These are phyloP conservation scores for Mortierella sp. DNA, from an alignment of 371 early-diverging fungal genomes.

Conservation along the genomic window DNA sequence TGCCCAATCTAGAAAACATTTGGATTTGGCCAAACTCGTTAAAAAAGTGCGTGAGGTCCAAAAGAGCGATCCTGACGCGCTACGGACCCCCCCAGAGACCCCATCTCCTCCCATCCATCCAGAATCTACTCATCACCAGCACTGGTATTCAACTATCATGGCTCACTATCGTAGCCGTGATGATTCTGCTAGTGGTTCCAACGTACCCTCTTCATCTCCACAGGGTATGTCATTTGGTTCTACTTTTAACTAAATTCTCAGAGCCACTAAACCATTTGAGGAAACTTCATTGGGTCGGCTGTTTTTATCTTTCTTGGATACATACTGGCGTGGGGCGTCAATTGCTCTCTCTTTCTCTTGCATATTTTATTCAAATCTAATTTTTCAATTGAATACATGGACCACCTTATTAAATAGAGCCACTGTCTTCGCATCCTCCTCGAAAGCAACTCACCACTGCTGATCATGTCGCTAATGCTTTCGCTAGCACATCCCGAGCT, in stretches of 20 bases:
- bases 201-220: background rate
- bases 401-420: background rate
- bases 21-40: constrained; percentile 33
- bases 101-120: background rate
- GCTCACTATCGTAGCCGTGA: constrained; percentile 15
- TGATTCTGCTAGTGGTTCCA: constrained; percentile 6
- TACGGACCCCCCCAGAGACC: constrained; percentile 6
- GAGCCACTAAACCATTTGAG: no score
- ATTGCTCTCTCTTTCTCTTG: no score
- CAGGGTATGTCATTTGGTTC: constrained; percentile 2
- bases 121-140: constrained; percentile 14
- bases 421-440: background rate
- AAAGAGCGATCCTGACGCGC: constrained; percentile 22
- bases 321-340: no score
- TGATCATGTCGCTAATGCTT: constrained; percentile 34
- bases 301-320: no score
- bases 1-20: constrained; percentile 19
- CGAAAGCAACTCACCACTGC: constrained; percentile 19
- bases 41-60: constrained; percentile 45
- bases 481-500: constrained; percentile 20
- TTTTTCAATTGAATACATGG: no score
- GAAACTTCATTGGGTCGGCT: no score
- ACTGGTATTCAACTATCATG: constrained; percentile 34
- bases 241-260: no score
- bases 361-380: no score